Evolutionary conservation across 139 green algal genomes (phyloP).

Genomic region (Edaphochlamys debaryana): DNA sequence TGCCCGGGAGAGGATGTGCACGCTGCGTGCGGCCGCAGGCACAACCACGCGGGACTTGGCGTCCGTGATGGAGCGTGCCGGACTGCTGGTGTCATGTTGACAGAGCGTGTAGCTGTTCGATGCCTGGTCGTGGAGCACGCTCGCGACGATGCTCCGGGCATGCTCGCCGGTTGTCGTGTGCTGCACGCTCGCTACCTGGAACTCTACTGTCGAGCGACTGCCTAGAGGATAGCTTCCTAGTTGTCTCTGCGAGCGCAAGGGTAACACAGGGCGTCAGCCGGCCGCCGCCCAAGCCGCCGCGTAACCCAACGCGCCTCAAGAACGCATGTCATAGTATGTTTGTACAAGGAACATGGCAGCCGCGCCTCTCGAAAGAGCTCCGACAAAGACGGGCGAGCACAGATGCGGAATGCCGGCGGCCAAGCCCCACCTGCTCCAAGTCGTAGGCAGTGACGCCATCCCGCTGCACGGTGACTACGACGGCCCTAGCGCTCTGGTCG

Average conservation of each 20-base stretch:
- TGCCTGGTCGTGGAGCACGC: not conserved
- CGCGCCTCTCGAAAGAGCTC: too few species aligned
- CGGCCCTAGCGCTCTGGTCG: not conserved
- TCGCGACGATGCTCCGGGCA: not conserved
- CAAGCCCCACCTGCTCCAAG: slow-evolving; percentile 12
- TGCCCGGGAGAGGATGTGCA: not conserved
- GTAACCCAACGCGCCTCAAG: not conserved
- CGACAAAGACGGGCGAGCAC: too few species aligned
- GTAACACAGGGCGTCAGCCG: not conserved
- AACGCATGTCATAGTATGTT: not conserved
- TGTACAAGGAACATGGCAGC: too few species aligned
- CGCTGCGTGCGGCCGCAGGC: slow-evolving; percentile 2
- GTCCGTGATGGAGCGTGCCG: not conserved
- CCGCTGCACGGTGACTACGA: slow-evolving; percentile 7
- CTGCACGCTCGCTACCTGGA: slow-evolving; percentile 14
- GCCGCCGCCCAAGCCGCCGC: slow-evolving; percentile 4
- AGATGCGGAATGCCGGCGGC: not conserved
- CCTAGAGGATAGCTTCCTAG: slow-evolving; percentile 3
- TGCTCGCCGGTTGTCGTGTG: not conserved
- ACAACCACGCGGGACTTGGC: not conserved
- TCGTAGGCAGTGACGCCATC: slow-evolving; percentile 35
- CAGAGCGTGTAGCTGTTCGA: slow-evolving; percentile 5
- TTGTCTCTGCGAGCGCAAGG: slow-evolving; percentile 6
- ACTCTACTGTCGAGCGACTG: not conserved
- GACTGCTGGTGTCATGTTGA: too few species aligned